A percentile compares a stretch with the other conserved stretches of the same genome.
Evolutionary conservation across 345 rosid species (phyloP).

Genomic region (Theobroma cacao): DNA sequence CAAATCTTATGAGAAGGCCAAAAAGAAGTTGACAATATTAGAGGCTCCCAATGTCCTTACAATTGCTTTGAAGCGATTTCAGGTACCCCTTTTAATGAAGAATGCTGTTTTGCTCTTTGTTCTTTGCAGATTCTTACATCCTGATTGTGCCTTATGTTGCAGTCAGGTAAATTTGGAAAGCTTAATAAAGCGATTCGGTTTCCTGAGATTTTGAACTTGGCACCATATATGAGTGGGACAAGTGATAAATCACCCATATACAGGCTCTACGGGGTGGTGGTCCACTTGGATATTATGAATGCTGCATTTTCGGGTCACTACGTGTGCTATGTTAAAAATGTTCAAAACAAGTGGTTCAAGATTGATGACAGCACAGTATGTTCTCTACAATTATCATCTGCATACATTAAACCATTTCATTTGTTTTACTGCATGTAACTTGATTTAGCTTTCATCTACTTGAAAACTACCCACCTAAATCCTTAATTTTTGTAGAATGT

Average conservation of each 20-base stretch:
- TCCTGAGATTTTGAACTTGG: constrained; percentile 83
- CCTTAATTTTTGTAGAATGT: not conserved
- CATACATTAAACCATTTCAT: constrained; percentile 1
- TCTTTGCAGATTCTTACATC: not conserved
- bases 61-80: constrained; percentile 93
- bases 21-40: constrained; percentile 72
- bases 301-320: constrained; percentile 95
- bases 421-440: not conserved
- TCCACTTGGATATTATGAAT: constrained; percentile 93
- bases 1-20: constrained; percentile 82
- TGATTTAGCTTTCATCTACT: not conserved
- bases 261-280: constrained; percentile 91
- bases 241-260: constrained; percentile 80
- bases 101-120: constrained; percentile 9
- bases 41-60: constrained; percentile 98
- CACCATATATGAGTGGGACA: constrained; percentile 86
- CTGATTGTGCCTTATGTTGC: constrained; percentile 25
- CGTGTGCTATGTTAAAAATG: constrained; percentile 78
- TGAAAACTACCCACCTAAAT: not conserved
- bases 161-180: constrained; percentile 97
- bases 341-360: constrained; percentile 89
- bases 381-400: constrained; percentile 12
- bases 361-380: constrained; percentile 88
- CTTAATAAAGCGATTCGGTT: constrained; percentile 76
- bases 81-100: constrained; percentile 41